Evolutionary conservation across 768 basidiomycete species (phyloP).

Genomic region (Phylloporus scabripes): DNA sequence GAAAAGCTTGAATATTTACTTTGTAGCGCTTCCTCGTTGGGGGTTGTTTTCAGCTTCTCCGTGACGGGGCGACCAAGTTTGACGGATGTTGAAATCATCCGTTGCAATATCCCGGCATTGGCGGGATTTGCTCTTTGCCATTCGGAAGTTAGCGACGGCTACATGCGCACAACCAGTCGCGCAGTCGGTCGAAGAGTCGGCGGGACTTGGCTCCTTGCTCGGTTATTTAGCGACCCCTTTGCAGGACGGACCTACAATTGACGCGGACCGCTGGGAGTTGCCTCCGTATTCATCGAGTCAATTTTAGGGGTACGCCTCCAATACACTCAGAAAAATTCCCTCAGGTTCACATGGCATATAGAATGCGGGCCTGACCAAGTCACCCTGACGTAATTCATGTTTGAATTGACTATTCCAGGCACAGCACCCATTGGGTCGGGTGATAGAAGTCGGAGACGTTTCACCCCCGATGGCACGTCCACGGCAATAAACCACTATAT

Average conservation of each 20-base stretch:
- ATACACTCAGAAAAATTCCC: not conserved
- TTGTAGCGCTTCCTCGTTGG: too few relatives aligned
- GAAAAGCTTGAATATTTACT: not conserved
- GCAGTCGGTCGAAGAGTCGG: not conserved
- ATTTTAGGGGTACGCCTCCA: not conserved
- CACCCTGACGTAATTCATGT: not conserved
- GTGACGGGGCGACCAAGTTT: not conserved
- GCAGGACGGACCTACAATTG: not conserved
- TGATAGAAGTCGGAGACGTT: slow-evolving; percentile 22
- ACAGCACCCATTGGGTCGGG: slow-evolving; percentile 10
- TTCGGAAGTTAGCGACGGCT: not conserved
- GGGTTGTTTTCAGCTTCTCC: not conserved
- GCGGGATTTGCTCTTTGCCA: not conserved
- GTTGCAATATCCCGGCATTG: not conserved
- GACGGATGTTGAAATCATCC: not conserved
- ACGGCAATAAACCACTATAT: not conserved
- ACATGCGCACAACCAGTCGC: not conserved
- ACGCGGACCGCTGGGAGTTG: not conserved
- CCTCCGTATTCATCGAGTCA: not conserved
- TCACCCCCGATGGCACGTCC: slow-evolving; percentile 18
- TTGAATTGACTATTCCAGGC: slow-evolving; percentile 1
- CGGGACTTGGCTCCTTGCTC: not conserved
- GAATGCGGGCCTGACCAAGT: not conserved
- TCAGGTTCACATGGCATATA: not conserved
- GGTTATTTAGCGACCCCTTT: not conserved